Base-by-base conservation (phyloP, 2,329 filamentous ascomycete genomes). In the Raffaelea albimanens region DNA sequence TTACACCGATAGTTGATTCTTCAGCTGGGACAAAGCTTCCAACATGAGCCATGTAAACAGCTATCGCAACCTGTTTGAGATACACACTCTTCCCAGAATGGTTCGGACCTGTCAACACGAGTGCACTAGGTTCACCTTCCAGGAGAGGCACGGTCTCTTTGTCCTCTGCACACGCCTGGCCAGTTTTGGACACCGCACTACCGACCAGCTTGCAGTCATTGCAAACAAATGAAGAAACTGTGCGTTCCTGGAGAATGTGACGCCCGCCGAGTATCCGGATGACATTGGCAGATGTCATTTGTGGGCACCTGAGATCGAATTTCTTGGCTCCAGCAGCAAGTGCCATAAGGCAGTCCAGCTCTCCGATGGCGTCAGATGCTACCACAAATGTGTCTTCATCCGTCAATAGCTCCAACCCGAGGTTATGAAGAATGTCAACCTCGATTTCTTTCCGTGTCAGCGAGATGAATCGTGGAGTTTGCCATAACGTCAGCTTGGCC, bases 21-120 rank as follows among this genome's bases (percentile, higher is more conserved):
- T 82, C 73, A 1, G 90, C 91, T 1, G 93, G 91, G 1, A 98
- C 87, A 60, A 87, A 97, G 61, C 88, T 91, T 45, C 93, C 93
- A 46, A 95, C 78, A 59, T 98, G 93, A 1, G 93, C 87, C 63
- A 98, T 76, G 60, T 93, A 96, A 14, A 95, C 82, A 50, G 95
- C 93, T 44, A 96, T 69, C 4, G 90, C 93, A 29, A 87, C 79
- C 62, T 98, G 91, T 63, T 95, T 98, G 60, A 97, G 74, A 63
- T 95, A 97, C 0, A 97, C 80, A 56, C 89, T 97, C 64, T 98
- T 98, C 0, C 93, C 93, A 0, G 93, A 97, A 61, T 93, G 94
- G 57, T 98, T 98, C 4, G 93, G 90, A 0, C 93, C 93, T 0
- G 93, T 97, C 57, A 98, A 65, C 5, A 96, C 68, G 13, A 96